phyloP scores from a whole-genome alignment of 75 land plant species.

The Pseudotsuga menziesii region DNA sequence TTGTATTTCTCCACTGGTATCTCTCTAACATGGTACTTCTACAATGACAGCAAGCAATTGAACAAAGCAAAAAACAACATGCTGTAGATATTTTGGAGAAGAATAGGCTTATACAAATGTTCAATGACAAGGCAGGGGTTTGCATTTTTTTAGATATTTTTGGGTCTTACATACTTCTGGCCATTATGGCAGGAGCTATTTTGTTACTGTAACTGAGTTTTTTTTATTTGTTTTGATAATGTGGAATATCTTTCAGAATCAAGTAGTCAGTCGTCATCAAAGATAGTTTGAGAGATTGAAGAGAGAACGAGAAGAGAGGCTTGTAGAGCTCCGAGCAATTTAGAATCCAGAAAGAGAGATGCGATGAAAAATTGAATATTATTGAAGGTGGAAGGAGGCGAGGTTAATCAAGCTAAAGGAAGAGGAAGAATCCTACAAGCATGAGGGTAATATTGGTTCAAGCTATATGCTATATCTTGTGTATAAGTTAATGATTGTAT shows the following conservation, averaged over 20 bases:
- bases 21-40: background rate
- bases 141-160: conserved; percentile 3
- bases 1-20: too few relatives aligned
- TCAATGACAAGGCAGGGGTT: conserved; percentile 62
- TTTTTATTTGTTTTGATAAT: background rate
- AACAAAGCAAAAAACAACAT: conserved; percentile 75
- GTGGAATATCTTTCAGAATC: conserved; percentile 63
- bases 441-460: conserved; percentile 53
- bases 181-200: background rate
- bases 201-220: background rate
- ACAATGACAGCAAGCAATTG: conserved; percentile 71
- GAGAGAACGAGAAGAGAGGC: conserved; percentile 61
- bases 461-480: background rate
- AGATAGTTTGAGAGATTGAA: conserved; percentile 56
- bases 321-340: conserved; percentile 29
- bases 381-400: conserved; percentile 58
- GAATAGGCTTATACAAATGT: conserved; percentile 65
- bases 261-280: conserved; percentile 50
- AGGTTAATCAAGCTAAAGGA: conserved; percentile 60
- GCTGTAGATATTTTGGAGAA: conserved; percentile 81
- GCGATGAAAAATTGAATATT: conserved; percentile 65
- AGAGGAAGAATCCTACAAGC: conserved; percentile 92
- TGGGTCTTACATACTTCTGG: background rate
- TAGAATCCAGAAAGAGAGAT: conserved; percentile 58
- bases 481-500: background rate